Conservation (phyloP, 2,329 filamentous ascomycete genomes). For the Lojkania enalia region DNA sequence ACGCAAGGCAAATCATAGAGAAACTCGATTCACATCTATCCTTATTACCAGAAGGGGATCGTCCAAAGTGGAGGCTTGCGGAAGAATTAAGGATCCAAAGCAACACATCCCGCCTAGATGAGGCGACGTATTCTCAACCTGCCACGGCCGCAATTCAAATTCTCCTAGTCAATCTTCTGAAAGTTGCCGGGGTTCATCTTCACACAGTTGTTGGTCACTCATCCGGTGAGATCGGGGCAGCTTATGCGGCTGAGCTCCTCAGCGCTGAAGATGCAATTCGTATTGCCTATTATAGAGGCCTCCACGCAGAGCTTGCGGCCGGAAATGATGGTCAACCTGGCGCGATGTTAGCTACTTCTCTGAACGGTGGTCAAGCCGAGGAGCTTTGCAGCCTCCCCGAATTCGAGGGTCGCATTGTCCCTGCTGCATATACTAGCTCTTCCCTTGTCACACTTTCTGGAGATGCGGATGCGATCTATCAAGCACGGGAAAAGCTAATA, state of each 20-base stretch:
- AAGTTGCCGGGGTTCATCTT: slow-evolving; percentile 27
- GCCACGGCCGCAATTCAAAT: slow-evolving; percentile 38
- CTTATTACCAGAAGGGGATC: slow-evolving; percentile 5
- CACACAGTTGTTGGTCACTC: slow-evolving; percentile 46
- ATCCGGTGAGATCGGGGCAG: slow-evolving; percentile 45
- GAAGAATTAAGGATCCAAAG: slow-evolving; percentile 8
- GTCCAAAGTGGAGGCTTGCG: slow-evolving; percentile 8
- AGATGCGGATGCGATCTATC: slow-evolving; percentile 18
- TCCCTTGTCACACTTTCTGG: slow-evolving; percentile 13
- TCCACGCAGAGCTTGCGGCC: background rate
- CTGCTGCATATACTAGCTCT: slow-evolving; percentile 11
- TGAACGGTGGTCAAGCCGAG: slow-evolving; percentile 2
- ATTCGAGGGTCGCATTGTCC: background rate
- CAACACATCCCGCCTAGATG: slow-evolving; percentile 3
- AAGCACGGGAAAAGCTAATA: background rate
- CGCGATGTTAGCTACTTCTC: slow-evolving; percentile 26
- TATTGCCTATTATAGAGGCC: slow-evolving; percentile 15
- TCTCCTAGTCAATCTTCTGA: slow-evolving; percentile 31
- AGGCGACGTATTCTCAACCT: slow-evolving; percentile 25
- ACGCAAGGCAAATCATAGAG: slow-evolving; percentile 23
- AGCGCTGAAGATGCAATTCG: slow-evolving; percentile 16
- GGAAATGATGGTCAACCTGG: slow-evolving; percentile 15
- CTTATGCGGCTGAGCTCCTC: slow-evolving; percentile 33
- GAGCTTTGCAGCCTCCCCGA: slow-evolving; percentile 5
- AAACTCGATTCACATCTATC: slow-evolving; percentile 20